Conservation (phyloP, 371 early-diverging fungal genomes). For the Rhizopus delemar region DNA sequence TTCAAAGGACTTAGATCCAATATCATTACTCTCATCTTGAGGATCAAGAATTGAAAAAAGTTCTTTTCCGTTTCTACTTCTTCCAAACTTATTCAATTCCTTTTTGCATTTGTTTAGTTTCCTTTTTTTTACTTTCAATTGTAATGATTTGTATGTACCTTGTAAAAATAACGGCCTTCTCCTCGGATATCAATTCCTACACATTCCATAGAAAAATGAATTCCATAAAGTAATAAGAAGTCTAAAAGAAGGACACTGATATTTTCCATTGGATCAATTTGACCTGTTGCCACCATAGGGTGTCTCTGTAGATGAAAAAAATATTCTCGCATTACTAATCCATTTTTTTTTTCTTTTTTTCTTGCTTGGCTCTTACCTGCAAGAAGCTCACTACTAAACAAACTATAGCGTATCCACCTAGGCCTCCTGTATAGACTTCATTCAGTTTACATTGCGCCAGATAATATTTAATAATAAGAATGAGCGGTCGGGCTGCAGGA, state of each 20-base stretch:
- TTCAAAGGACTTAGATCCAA: slow-evolving; percentile 49
- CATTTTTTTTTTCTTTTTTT: neutral
- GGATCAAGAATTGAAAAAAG: slow-evolving; percentile 65
- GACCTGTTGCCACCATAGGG: slow-evolving; percentile 71
- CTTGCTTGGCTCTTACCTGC: slow-evolving; percentile 46
- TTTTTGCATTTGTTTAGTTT: neutral
- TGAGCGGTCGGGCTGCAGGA: slow-evolving; percentile 68
- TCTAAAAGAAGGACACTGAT: slow-evolving; percentile 91
- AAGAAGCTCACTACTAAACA: slow-evolving; percentile 84
- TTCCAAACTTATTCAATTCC: neutral
- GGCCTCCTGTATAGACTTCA: slow-evolving; percentile 92
- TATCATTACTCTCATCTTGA: slow-evolving; percentile 60
- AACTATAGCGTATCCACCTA: slow-evolving; percentile 92
- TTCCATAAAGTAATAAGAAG: slow-evolving; percentile 94
- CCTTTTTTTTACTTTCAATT: neutral
- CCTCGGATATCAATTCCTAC: slow-evolving; percentile 71
- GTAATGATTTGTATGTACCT: slow-evolving; percentile 30
- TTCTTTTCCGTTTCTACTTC: slow-evolving; percentile 21
- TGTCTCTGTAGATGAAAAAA: slow-evolving; percentile 61
- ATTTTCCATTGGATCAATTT: slow-evolving; percentile 74
- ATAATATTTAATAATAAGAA: slow-evolving; percentile 84
- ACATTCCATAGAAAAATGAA: slow-evolving; percentile 66
- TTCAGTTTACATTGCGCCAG: slow-evolving; percentile 73
- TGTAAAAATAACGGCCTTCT: slow-evolving; percentile 63
- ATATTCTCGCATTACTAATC: neutral